phyloP scores from a whole-genome alignment of 495 filamentous ascomycete species.

The Penicillium nucicola region DNA sequence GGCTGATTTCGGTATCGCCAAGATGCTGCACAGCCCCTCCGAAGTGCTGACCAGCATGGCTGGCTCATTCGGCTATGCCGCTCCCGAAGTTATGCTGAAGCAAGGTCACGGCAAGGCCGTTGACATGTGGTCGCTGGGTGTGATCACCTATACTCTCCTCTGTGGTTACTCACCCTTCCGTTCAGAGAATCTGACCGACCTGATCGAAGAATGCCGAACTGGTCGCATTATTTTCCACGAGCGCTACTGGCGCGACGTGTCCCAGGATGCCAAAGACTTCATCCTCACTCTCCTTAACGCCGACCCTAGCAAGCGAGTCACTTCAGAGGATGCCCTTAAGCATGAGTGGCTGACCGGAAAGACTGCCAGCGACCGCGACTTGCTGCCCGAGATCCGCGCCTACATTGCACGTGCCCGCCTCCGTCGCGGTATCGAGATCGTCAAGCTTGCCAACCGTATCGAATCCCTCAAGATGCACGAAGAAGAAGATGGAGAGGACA shows the following conservation, averaged over 20 bases:
- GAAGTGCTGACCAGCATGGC: slow-evolving; percentile 98
- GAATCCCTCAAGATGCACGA: slow-evolving; percentile 95
- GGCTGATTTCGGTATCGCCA: slow-evolving; percentile 98
- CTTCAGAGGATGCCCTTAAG: slow-evolving; percentile 76
- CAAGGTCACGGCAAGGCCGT: slow-evolving; percentile 97
- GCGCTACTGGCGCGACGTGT: slow-evolving; percentile 98
- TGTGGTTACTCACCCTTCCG: slow-evolving; percentile 99
- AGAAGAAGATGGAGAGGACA: slow-evolving; percentile 77
- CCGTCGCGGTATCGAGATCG: slow-evolving; percentile 90
- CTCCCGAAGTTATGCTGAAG: slow-evolving; percentile 98
- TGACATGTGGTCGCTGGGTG: slow-evolving; percentile 98
- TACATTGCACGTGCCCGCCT: slow-evolving; percentile 91
- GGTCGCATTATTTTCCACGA: slow-evolving; percentile 96
- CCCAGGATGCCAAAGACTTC: slow-evolving; percentile 92
- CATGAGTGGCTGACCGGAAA: slow-evolving; percentile 90
- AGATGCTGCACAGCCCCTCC: slow-evolving; percentile 88
- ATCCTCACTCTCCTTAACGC: slow-evolving; percentile 80
- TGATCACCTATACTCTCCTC: slow-evolving; percentile 98
- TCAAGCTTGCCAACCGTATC: slow-evolving; percentile 96
- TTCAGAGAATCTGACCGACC: slow-evolving; percentile 84
- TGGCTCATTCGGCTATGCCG: slow-evolving; percentile 96
- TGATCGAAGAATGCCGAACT: slow-evolving; percentile 91
- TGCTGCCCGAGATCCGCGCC: slow-evolving; percentile 94
- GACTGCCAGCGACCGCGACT: slow-evolving; percentile 88
- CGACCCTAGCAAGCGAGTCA: slow-evolving; percentile 70